These are phyloP conservation scores for Calamus simplicifolius DNA, from an alignment of 176 grass and related monocot genomes.

Conservation along the genomic window DNA sequence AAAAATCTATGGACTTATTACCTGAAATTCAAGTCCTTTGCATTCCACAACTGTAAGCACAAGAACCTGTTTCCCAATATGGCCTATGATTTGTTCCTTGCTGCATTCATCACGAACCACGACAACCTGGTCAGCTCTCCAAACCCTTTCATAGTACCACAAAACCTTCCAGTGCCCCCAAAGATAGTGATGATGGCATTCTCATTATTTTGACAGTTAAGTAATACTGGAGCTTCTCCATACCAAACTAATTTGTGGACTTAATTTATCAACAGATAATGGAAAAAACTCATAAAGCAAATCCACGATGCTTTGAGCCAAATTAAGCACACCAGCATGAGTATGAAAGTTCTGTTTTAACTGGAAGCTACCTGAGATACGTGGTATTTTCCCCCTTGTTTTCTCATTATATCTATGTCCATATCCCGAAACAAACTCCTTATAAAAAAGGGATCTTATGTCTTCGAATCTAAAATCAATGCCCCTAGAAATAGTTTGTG, in stretches of 20 bases:
- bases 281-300: constrained; percentile 77
- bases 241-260: constrained; percentile 61
- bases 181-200: constrained; percentile 89
- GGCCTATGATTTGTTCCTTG: constrained; percentile 54
- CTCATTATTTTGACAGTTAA: constrained; percentile 59
- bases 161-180: constrained; percentile 31
- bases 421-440: constrained; percentile 38
- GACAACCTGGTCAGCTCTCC: constrained; percentile 87
- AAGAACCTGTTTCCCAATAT: constrained; percentile 69
- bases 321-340: constrained; percentile 55
- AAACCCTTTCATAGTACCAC: constrained; percentile 38
- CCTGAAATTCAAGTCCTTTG: constrained; percentile 91
- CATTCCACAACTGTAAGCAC: constrained; percentile 84
- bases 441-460: constrained; percentile 72
- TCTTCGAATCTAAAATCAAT: constrained; percentile 92
- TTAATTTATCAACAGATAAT: constrained; percentile 57
- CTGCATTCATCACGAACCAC: constrained; percentile 60
- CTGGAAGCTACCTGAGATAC: constrained; percentile 54
- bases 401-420: constrained; percentile 11
- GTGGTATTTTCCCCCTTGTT: constrained; percentile 34
- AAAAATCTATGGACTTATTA: constrained; percentile 2
- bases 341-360: constrained; percentile 82
- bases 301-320: constrained; percentile 76
- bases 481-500: constrained; percentile 83
- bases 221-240: constrained; percentile 72